These are phyloP conservation scores for Entomortierella lignicola DNA, from an alignment of 192 early-diverging fungal genomes.

Conservation along the genomic window DNA sequence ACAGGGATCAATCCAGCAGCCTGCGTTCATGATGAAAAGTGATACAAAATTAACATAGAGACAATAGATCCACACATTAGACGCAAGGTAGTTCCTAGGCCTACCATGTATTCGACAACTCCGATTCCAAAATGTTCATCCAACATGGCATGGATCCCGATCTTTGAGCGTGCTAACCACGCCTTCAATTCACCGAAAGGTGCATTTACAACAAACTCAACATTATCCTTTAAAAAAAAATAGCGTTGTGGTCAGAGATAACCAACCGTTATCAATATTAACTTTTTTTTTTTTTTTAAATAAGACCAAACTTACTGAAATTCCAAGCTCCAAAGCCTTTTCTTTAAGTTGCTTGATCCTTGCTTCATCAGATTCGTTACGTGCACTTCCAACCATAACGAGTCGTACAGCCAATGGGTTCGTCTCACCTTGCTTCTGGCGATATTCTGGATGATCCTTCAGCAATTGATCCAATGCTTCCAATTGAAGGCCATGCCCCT, in stretches of 20 bases:
- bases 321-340: constrained; percentile 58
- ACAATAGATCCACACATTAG: neutral
- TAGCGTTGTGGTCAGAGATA: neutral
- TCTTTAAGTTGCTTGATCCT: constrained; percentile 71
- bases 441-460: constrained; percentile 65
- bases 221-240: constrained; percentile 66
- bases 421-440: neutral
- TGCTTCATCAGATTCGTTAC: constrained; percentile 82
- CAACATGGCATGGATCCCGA: constrained; percentile 97
- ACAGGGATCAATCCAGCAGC: constrained; percentile 86
- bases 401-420: constrained; percentile 60
- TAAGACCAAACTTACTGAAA: constrained; percentile 72
- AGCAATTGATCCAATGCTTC: constrained; percentile 76
- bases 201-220: constrained; percentile 87
- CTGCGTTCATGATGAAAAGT: constrained; percentile 35
- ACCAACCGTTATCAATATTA: too few species aligned
- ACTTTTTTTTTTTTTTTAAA: too few species aligned
- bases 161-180: constrained; percentile 68
- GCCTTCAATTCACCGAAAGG: constrained; percentile 73
- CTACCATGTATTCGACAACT: constrained; percentile 97
- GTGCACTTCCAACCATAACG: constrained; percentile 87
- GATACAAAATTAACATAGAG: neutral
- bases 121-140: constrained; percentile 99
- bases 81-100: too few species aligned
- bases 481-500: constrained; percentile 89